phyloP scores from a whole-genome alignment of 2,329 filamentous ascomycete species.

The Trichoderma guizhouense region DNA sequence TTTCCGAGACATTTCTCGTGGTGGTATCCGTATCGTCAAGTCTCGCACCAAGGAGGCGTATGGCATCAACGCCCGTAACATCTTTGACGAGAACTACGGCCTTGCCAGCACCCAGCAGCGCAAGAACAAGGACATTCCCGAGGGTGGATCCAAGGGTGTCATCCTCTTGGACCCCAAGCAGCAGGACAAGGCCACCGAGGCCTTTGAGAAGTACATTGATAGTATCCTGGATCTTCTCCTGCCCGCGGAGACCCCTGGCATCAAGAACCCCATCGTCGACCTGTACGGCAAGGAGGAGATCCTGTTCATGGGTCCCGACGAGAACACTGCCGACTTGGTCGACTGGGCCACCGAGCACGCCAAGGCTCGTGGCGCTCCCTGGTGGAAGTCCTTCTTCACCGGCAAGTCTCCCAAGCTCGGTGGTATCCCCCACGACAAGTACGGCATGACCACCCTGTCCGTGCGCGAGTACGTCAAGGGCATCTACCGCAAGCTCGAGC shows the following conservation, averaged over 20 bases:
- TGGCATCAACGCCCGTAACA: conserved; percentile 88
- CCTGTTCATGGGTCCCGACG: conserved; percentile 96
- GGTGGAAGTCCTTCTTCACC: conserved; percentile 99
- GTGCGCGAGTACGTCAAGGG: conserved; percentile 95
- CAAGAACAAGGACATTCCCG: conserved; percentile 99
- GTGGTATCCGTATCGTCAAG: conserved; percentile 98
- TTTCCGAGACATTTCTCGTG: conserved; percentile 94
- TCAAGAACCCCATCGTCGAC: conserved; percentile 98
- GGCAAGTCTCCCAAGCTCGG: conserved; percentile 95
- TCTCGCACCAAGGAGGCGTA: conserved; percentile 95
- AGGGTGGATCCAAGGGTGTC: conserved; percentile 97
- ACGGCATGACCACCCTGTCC: conserved; percentile 97
- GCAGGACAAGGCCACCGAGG: conserved; percentile 86
- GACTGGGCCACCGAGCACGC: conserved; percentile 99
- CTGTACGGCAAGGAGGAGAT: conserved; percentile 94
- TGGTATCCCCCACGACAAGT: conserved; percentile 91
- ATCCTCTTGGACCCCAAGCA: conserved; percentile 90
- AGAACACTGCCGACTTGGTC: conserved; percentile 96
- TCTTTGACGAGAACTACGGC: conserved; percentile 99
- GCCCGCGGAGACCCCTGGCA: conserved; percentile 84
- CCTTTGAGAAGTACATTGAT: conserved; percentile 99
- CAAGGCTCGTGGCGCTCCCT: conserved; percentile 78
- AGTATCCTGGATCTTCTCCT: conserved; percentile 94
- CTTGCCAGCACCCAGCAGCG: conserved; percentile 97
- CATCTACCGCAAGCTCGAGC: conserved; percentile 92